phyloP scores from a whole-genome alignment of 371 early-diverging fungal species.

The Mucor piriformis region DNA sequence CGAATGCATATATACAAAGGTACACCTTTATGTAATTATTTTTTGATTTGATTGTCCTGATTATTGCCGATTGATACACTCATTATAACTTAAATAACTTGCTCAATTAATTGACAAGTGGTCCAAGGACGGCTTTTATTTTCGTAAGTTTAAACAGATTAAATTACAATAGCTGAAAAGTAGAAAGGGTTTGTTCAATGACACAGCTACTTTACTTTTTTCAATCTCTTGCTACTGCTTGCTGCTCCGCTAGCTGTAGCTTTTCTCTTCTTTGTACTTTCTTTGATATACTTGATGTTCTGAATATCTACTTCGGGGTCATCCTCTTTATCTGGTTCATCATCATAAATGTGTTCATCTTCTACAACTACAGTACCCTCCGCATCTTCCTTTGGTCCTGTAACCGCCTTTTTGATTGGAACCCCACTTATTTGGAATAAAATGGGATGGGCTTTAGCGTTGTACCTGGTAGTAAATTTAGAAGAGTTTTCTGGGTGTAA shows the following conservation, averaged over 20 bases:
- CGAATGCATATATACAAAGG: no score
- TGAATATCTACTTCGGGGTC: conserved; percentile 10
- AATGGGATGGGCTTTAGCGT: conserved; percentile 72
- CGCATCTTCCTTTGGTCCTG: conserved; percentile 53
- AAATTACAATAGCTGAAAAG: no score
- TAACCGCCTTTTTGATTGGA: conserved; percentile 38
- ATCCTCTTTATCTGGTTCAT: not conserved
- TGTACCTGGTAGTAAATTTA: conserved; percentile 62
- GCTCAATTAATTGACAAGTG: no score
- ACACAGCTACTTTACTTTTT: no score
- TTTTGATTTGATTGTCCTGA: no score
- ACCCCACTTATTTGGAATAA: conserved; percentile 57
- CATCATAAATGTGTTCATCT: conserved; percentile 47
- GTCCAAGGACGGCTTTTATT: no score
- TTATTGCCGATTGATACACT: no score
- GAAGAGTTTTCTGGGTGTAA: no score
- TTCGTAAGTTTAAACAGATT: no score
- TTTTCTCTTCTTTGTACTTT: conserved; percentile 13
- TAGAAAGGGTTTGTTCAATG: no score
- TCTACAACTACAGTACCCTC: conserved; percentile 75
- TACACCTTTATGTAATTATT: no score
- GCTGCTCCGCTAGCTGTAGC: not conserved
- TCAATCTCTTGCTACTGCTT: not conserved
- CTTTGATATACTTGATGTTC: conserved; percentile 17
- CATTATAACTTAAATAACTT: no score